Evolutionary conservation across 805 yeast species (phyloP).

Genomic region (Jamesozyma spencerorum): DNA sequence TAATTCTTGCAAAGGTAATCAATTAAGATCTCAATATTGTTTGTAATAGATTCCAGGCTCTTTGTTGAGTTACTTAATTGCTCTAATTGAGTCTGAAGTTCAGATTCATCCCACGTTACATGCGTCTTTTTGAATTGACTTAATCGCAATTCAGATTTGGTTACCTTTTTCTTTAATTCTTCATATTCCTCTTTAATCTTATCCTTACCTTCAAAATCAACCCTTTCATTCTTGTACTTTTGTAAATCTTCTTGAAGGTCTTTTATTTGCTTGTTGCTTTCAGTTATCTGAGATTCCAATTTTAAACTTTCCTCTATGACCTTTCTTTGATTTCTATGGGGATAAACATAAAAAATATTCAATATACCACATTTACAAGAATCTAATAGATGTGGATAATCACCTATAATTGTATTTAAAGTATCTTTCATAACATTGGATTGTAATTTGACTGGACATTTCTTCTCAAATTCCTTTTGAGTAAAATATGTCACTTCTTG

Average conservation of each 20-base stretch:
- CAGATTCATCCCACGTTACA: conserved; percentile 17
- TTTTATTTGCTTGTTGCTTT: conserved; percentile 4
- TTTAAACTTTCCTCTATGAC: not conserved
- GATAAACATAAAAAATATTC: conserved; percentile 33
- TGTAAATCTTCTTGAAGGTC: conserved; percentile 8
- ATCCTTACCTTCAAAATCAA: conserved; percentile 4
- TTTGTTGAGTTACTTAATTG: conserved; percentile 3
- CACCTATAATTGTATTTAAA: conserved; percentile 6
- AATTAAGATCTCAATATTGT: conserved; percentile 36
- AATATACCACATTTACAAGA: conserved; percentile 48
- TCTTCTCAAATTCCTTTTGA: conserved; percentile 10
- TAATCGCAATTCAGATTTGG: not conserved
- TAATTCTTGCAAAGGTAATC: conserved; percentile 29
- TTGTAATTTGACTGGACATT: conserved; percentile 6
- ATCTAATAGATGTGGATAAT: conserved; percentile 13
- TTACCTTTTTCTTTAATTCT: conserved; percentile 4
- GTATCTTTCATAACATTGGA: conserved; percentile 3
- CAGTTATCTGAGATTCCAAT: not conserved
- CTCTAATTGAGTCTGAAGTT: conserved; percentile 6
- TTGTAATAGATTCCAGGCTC: conserved; percentile 22
- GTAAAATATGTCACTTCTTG: conserved; percentile 4
- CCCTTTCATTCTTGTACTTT: not conserved
- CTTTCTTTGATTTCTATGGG: not conserved
- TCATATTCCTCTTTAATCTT: conserved; percentile 2
- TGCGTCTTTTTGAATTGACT: not conserved